Conservation (phyloP, 2,329 filamentous ascomycete species). For the Epichloe bromicola region DNA sequence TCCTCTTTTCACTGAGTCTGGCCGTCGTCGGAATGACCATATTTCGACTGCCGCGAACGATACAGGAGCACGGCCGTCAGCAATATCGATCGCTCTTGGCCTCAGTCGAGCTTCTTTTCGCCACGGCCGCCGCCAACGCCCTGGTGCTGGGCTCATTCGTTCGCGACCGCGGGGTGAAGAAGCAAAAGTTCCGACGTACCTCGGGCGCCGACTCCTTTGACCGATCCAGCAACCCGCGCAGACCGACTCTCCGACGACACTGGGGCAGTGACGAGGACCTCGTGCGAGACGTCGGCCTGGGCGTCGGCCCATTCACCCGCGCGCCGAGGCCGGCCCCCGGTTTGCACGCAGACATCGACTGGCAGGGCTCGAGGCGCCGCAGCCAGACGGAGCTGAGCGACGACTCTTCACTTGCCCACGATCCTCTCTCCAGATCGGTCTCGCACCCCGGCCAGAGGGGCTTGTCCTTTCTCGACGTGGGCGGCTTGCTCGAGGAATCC, state of each 20-base stretch:
- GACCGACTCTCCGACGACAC: conserved; percentile 45
- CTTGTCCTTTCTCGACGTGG: conserved; percentile 77
- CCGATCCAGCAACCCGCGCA: conserved; percentile 23
- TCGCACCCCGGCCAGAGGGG: conserved; percentile 16
- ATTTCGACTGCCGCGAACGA: conserved; percentile 69
- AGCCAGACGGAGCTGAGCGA: conserved; percentile 30
- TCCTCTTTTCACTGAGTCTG: conserved; percentile 76
- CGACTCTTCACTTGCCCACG: conserved; percentile 27
- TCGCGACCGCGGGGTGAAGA: conserved; percentile 80
- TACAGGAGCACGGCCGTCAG: conserved; percentile 57
- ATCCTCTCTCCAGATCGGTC: conserved; percentile 19
- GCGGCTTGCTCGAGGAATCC: conserved; percentile 52
- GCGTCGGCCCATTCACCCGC: conserved; percentile 31
- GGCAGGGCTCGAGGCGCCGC: conserved; percentile 33
- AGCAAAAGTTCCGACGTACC: conserved; percentile 62
- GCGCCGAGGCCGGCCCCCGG: conserved; percentile 22
- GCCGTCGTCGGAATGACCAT: conserved; percentile 67
- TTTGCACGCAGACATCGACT: conserved; percentile 28
- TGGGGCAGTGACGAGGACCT: conserved; percentile 91
- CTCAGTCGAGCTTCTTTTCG: conserved; percentile 80
- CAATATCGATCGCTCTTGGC: conserved; percentile 82
- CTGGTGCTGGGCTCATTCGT: conserved; percentile 88
- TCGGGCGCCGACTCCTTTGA: conserved; percentile 53
- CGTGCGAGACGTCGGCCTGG: conserved; percentile 65
- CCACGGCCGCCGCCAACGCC: conserved; percentile 75